A percentile compares a stretch with the other conserved stretches of the same genome.
Conservation (phyloP, 2,329 filamentous ascomycete genomes). For the Thyridium curvatum region DNA sequence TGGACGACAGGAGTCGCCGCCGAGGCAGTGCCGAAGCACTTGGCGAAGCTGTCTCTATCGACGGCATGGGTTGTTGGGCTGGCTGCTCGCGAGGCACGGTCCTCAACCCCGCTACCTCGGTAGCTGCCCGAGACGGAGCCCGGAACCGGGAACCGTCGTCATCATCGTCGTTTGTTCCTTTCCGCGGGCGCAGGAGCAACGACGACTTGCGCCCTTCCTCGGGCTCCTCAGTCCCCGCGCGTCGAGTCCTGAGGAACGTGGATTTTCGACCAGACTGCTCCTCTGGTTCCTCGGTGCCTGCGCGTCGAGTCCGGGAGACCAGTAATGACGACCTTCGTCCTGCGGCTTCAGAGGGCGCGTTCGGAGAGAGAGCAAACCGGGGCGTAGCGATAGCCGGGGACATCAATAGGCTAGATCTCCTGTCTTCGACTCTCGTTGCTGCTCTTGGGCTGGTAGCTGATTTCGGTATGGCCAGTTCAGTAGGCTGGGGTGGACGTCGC, state of each 20-base stretch:
- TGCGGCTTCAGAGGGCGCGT: slow-evolving; percentile 30
- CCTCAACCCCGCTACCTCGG: slow-evolving; percentile 40
- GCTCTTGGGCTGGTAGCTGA: slow-evolving; percentile 25
- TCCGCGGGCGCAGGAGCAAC: slow-evolving; percentile 35
- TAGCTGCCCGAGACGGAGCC: slow-evolving; percentile 52
- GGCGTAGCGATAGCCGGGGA: slow-evolving; percentile 39
- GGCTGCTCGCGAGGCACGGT: slow-evolving; percentile 31
- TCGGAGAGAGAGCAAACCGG: slow-evolving; percentile 29
- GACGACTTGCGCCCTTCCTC: slow-evolving; percentile 40
- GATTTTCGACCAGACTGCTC: slow-evolving; percentile 36
- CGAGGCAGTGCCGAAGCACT: slow-evolving; percentile 44
- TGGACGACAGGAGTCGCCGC: slow-evolving; percentile 44
- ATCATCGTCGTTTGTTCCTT: slow-evolving; percentile 39
- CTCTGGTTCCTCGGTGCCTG: slow-evolving; percentile 43
- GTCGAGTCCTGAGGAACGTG: slow-evolving; percentile 38
- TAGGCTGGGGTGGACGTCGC: slow-evolving; percentile 4
- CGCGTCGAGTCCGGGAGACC: slow-evolving; percentile 33
- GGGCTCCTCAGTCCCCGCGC: slow-evolving; percentile 41
- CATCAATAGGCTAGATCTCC: slow-evolving; percentile 39
- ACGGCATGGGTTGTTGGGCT: slow-evolving; percentile 15
- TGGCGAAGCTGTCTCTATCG: too few species aligned
- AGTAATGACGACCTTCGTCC: slow-evolving; percentile 49
- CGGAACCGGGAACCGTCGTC: slow-evolving; percentile 45
- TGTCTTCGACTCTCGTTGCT: slow-evolving; percentile 47
- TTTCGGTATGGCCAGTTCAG: too few species aligned